A percentile compares a stretch with the other conserved stretches of the same genome.
These are phyloP conservation scores for Begonia peltatifolia DNA, from an alignment of 306 rosid genomes.

Conservation along the genomic window DNA sequence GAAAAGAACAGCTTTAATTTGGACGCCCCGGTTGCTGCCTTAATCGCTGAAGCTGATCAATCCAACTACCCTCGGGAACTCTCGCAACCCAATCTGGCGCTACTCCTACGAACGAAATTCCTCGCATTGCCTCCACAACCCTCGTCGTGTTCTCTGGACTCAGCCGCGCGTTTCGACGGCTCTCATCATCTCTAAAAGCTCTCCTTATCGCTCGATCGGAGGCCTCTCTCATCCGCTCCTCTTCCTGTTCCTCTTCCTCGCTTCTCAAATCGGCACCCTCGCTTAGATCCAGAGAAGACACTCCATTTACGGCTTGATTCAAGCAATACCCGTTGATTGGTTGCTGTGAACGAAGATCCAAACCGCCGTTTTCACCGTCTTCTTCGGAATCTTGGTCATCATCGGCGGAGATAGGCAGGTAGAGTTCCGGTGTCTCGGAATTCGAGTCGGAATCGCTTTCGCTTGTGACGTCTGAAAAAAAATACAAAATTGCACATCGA, in stretches of 20 bases:
- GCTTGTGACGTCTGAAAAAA: slow-evolving; percentile 26
- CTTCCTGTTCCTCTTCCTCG: slow-evolving; percentile 23
- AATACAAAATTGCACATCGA: not conserved
- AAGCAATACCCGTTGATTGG: slow-evolving; percentile 28
- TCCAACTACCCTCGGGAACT: slow-evolving; percentile 57
- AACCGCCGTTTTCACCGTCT: slow-evolving; percentile 17
- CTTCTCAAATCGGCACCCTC: slow-evolving; percentile 23
- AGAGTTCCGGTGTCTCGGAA: slow-evolving; percentile 39
- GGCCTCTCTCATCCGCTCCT: slow-evolving; percentile 18
- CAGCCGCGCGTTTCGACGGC: slow-evolving; percentile 53
- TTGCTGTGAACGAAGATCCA: slow-evolving; percentile 12
- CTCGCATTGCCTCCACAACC: slow-evolving; percentile 84
- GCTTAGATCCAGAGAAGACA: slow-evolving; percentile 41
- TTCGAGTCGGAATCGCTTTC: slow-evolving; percentile 76
- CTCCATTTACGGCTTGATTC: slow-evolving; percentile 33
- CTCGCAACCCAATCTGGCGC: slow-evolving; percentile 57
- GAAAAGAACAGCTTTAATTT: not conserved
- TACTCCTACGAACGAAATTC: slow-evolving; percentile 46
- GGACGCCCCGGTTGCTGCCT: slow-evolving; percentile 20
- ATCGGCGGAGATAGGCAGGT: slow-evolving; percentile 54
- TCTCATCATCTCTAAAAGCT: slow-evolving; percentile 67
- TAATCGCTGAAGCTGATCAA: slow-evolving; percentile 48
- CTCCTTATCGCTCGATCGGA: slow-evolving; percentile 37
- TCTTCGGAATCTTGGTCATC: slow-evolving; percentile 25
- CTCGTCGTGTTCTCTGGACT: slow-evolving; percentile 60